Evolutionary conservation across 305 asterid genomes (phyloP).

Genomic region (Fraxinus paxiana): DNA sequence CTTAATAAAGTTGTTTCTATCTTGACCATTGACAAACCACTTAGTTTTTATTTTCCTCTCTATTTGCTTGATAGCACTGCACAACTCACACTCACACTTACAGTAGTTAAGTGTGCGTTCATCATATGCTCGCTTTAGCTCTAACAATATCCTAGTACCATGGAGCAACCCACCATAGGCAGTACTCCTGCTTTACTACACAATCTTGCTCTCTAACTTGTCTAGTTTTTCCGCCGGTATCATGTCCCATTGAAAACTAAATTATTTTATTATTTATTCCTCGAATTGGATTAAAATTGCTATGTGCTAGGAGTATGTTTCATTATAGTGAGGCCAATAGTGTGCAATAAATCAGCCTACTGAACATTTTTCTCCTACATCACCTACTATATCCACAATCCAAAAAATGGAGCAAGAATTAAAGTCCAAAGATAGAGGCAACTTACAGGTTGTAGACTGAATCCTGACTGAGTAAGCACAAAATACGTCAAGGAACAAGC

Average conservation of each 20-base stretch:
- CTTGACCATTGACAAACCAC: background rate
- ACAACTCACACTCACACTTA: background rate
- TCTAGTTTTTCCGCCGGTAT: background rate
- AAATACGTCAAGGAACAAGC: constrained; percentile 50
- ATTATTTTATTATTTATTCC: background rate
- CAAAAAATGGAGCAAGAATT: background rate
- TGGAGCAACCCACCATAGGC: background rate
- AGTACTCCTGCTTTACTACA: background rate
- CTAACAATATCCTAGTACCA: background rate
- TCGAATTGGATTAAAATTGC: background rate
- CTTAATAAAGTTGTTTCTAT: background rate
- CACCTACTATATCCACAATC: background rate
- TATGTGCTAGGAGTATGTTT: background rate
- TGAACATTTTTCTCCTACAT: constrained; percentile 5
- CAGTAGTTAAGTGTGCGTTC: background rate
- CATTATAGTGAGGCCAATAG: background rate
- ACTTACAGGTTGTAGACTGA: constrained; percentile 89
- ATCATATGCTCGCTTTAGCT: background rate
- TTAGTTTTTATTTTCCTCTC: background rate
- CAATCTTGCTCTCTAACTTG: background rate
- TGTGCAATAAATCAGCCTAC: background rate
- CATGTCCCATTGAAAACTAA: background rate
- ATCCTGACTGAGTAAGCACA: constrained; percentile 81
- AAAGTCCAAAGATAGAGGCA: constrained; percentile 1
- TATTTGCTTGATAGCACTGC: background rate